A percentile compares a stretch with the other conserved stretches of the same genome.
Conservation (phyloP, 2,329 filamentous ascomycete species). For the Ceratocystis huliohia region DNA sequence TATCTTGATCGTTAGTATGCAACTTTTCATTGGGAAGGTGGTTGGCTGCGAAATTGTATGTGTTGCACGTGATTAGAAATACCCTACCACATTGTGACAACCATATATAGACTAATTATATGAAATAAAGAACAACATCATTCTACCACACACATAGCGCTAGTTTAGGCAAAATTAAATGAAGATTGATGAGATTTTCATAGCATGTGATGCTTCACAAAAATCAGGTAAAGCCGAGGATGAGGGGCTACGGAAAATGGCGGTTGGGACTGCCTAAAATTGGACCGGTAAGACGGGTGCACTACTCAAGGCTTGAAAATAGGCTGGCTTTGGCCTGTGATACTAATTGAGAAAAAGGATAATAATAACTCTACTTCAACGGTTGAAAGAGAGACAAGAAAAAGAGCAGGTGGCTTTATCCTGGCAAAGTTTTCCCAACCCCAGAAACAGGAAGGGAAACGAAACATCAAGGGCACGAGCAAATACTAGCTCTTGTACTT, state of each 20-base stretch:
- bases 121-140: neutral
- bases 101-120: neutral
- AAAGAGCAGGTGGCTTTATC: neutral
- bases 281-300: neutral
- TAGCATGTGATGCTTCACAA: neutral
- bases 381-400: neutral
- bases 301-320: neutral
- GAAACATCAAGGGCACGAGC: neutral
- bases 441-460: conserved; percentile 1
- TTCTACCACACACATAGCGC: neutral
- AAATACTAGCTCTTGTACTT: neutral
- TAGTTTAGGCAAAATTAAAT: neutral
- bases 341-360: neutral
- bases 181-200: neutral
- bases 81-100: neutral
- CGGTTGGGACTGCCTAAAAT: neutral
- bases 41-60: neutral
- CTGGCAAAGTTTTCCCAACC: neutral
- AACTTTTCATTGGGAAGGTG: neutral
- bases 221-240: neutral
- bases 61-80: neutral
- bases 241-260: neutral
- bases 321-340: neutral
- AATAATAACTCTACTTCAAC: neutral
- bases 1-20: neutral